Base-by-base conservation (phyloP, 805 yeast species). In the Candida ipomoeae region DNA sequence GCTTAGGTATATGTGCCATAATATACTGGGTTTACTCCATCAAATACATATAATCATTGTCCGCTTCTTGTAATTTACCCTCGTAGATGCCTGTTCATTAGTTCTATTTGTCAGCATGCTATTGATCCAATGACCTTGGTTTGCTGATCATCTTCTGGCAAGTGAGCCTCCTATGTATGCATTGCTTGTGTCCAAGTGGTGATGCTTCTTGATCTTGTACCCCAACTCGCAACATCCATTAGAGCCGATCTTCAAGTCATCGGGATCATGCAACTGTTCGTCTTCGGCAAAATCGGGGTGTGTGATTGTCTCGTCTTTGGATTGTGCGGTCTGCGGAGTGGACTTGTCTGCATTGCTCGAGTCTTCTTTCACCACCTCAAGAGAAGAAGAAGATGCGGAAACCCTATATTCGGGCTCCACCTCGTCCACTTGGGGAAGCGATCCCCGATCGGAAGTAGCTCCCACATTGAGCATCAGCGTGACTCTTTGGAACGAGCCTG, bases 1-100 rank as follows among this genome's bases (percentile, higher is more conserved):
- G 98, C 97, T 81, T 91, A 87, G 84, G 63, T 68, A 55, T 44
- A 40, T 47, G 48, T 55, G 55, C 45, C 26, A n/a, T 14, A 39
- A 53, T 52, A 55, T 46, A 53, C 52, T 54, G 56, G 60, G 59
- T 51, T 52, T 51, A 55, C 52, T 55, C 56, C 54, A 49, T 51
- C 58, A 52, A 55, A 57, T 57, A 57, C 57, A 57, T 50, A 54
- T 55, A 55, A 57, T 57, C 60, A 57, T 57, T 46, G 55, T 51
- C 48, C 44, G 26, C 23, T 40, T 21, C 13, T 4, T 43, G 46
- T 44, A 26, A 26, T 26, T 26, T 8, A 26, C 5, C 8, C 11
- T 26, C 29, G 29, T 26, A 26, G 29, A 26, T 26, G 29, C 29
- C 11, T 8, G 29, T 26, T 26, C 29, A 26, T 26, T 26, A 26